Percentiles rank a stretch among this genome's conserved stretches.
Evolutionary conservation across 148 eudicot genomes (phyloP).

Genomic region (Chenopodium formosanum): DNA sequence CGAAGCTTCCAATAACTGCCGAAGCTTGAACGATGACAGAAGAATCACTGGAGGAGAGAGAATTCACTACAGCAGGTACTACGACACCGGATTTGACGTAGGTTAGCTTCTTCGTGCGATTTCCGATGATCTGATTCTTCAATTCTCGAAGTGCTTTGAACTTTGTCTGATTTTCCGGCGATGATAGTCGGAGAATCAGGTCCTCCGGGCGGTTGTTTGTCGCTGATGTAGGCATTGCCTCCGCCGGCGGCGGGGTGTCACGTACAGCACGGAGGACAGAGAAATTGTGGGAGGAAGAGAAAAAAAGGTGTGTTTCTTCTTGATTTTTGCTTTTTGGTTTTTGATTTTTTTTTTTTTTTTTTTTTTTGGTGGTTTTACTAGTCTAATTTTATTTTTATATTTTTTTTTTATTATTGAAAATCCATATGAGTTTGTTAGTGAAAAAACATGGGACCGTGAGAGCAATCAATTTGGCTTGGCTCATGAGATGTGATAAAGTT

Average conservation of each 20-base stretch:
- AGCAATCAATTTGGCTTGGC: too few relatives aligned
- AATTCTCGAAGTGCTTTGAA: conserved; percentile 76
- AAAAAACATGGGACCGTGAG: too few relatives aligned
- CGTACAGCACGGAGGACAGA: conserved; percentile 20
- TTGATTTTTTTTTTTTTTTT: not conserved
- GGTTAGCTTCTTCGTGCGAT: conserved; percentile 78
- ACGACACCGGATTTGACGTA: conserved; percentile 73
- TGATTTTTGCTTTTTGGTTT: conserved; percentile 12
- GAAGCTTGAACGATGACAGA: conserved; percentile 56
- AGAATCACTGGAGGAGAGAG: conserved; percentile 39
- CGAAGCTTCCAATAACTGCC: conserved; percentile 84
- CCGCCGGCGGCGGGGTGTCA: conserved; percentile 31
- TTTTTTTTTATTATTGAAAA: too few relatives aligned
- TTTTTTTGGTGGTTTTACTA: not conserved
- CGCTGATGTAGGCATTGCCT: conserved; percentile 60
- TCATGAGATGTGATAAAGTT: too few relatives aligned
- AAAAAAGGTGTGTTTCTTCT: not conserved
- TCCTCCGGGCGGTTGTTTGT: conserved; percentile 51
- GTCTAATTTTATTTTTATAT: not conserved
- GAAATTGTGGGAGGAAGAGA: conserved; percentile 4
- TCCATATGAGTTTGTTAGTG: too few relatives aligned
- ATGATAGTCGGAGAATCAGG: conserved; percentile 53
- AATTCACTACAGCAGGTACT: conserved; percentile 55
- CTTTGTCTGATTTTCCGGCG: conserved; percentile 46
- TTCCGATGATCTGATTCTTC: conserved; percentile 94